Evolutionary conservation across 306 rosid species (phyloP).

Genomic region (Begonia fuchsioides): DNA sequence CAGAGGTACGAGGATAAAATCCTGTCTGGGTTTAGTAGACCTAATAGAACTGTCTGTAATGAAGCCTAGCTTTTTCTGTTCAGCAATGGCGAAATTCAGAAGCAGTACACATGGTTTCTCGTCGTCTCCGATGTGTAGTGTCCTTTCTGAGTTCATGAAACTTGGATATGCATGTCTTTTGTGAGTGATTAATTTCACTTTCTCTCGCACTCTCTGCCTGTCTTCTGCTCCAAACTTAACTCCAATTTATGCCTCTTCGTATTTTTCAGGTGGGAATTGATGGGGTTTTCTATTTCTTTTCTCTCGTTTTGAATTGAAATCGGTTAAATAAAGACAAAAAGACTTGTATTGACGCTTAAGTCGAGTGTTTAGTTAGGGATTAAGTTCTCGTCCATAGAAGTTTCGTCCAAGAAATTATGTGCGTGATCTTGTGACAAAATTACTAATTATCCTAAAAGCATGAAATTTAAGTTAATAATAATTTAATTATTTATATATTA

Average conservation of each 20-base stretch:
- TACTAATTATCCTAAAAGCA: too few species aligned
- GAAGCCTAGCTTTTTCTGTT: constrained; percentile 12
- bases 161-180: constrained; percentile 26
- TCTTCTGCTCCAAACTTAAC: constrained; percentile 21
- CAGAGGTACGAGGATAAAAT: constrained; percentile 21
- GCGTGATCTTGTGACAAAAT: too few species aligned
- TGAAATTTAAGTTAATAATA: too few species aligned
- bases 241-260: constrained; percentile 37
- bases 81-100: constrained; percentile 37
- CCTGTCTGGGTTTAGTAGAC: constrained; percentile 27
- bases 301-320: not conserved
- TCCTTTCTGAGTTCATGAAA: constrained; percentile 59
- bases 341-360: too few species aligned
- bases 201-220: constrained; percentile 67
- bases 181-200: constrained; percentile 30
- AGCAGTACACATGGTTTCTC: constrained; percentile 35
- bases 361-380: too few species aligned
- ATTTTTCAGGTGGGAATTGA: constrained; percentile 42
- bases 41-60: constrained; percentile 27
- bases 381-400: too few species aligned
- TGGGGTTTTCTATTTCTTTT: not conserved
- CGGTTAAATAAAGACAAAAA: too few species aligned
- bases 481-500: too few species aligned
- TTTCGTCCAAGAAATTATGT: not conserved
- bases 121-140: constrained; percentile 28